Percentiles rank a stretch among this genome's conserved stretches.
Conservation (phyloP, 2,329 filamentous ascomycete genomes). For the Bertia moriformis region DNA sequence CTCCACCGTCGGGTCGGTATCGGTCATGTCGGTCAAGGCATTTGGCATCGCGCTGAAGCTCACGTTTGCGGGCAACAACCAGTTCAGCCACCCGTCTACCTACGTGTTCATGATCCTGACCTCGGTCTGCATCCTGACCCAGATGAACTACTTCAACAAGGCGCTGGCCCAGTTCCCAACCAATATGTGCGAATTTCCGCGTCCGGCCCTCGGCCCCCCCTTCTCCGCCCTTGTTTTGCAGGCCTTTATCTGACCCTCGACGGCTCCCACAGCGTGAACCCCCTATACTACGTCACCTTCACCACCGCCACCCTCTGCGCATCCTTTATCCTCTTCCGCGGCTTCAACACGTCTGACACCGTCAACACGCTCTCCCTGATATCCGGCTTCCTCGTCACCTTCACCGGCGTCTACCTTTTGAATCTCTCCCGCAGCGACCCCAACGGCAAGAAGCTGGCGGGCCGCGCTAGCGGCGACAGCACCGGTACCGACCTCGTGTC, state of each 20-base stretch:
- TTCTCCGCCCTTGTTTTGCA: not conserved
- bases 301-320: slow-evolving; percentile 87
- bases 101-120: slow-evolving; percentile 96
- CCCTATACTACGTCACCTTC: slow-evolving; percentile 89
- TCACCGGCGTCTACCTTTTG: slow-evolving; percentile 85
- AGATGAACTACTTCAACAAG: slow-evolving; percentile 99
- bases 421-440: slow-evolving; percentile 91
- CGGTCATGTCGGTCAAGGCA: slow-evolving; percentile 97
- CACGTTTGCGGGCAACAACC: slow-evolving; percentile 82
- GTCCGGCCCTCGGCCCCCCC: not conserved
- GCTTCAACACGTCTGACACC: slow-evolving; percentile 85
- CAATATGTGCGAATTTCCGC: slow-evolving; percentile 58
- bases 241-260: too few species aligned
- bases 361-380: slow-evolving; percentile 87
- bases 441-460: slow-evolving; percentile 55
- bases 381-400: slow-evolving; percentile 86
- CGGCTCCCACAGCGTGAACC: slow-evolving; percentile 49
- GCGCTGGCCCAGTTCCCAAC: slow-evolving; percentile 92
- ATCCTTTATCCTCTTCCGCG: slow-evolving; percentile 88
- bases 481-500: slow-evolving; percentile 86
- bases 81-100: slow-evolving; percentile 86
- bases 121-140: slow-evolving; percentile 82
- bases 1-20: slow-evolving; percentile 90
- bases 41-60: slow-evolving; percentile 96
- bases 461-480: slow-evolving; percentile 52